phyloP scores from a whole-genome alignment of 768 basidiomycete genomes.

The Cystobasidium onofrii region DNA sequence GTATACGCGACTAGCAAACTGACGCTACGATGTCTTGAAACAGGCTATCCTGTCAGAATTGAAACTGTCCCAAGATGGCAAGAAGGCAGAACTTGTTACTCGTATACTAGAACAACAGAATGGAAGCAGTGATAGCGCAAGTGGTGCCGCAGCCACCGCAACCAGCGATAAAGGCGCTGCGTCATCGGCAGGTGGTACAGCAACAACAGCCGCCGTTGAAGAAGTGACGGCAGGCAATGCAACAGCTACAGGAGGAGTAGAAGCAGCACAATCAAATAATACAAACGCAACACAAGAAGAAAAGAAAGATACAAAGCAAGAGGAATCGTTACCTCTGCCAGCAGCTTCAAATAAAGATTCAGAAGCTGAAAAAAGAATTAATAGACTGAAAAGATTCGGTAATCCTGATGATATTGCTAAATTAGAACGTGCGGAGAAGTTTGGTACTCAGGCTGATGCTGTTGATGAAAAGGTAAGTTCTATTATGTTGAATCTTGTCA shows the following conservation, averaged over 20 bases:
- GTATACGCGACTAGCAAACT: neutral
- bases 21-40: neutral
- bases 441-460: neutral
- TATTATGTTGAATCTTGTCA: no score
- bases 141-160: neutral
- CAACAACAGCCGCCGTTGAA: neutral
- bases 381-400: conserved; percentile 11
- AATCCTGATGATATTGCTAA: conserved; percentile 14
- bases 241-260: neutral
- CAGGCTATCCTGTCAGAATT: conserved; percentile 14
- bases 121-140: neutral
- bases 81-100: conserved; percentile 20
- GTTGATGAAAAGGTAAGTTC: conserved; percentile 8
- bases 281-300: neutral
- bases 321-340: neutral
- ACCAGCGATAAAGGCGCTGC: neutral
- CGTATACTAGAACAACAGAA: conserved; percentile 21
- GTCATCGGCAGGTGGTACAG: neutral
- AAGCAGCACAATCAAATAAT: neutral
- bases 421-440: conserved; percentile 3
- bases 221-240: neutral
- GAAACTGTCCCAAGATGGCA: neutral
- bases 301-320: neutral
- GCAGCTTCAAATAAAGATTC: neutral
- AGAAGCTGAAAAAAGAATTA: conserved; percentile 12